Evolutionary conservation across 140 eudicot species (phyloP).

Genomic region (Cichorium intybus): DNA sequence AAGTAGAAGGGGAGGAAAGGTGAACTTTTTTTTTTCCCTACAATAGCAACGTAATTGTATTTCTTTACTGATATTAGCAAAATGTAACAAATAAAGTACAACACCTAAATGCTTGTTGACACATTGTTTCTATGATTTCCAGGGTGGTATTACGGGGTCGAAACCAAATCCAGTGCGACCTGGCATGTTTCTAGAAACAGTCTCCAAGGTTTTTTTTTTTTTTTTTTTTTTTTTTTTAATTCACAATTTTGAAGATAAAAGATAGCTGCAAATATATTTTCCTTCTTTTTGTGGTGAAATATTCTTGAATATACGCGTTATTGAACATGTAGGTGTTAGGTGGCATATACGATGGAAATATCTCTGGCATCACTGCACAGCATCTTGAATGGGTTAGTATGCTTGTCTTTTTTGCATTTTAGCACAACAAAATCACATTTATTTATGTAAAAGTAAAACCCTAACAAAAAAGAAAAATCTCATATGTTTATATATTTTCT

Average conservation of each 20-base stretch:
- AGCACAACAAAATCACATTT: background rate
- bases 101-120: slow-evolving; percentile 7
- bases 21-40: background rate
- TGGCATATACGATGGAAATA: slow-evolving; percentile 79
- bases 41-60: too few relatives aligned
- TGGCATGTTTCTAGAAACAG: slow-evolving; percentile 98
- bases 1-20: slow-evolving; percentile 27
- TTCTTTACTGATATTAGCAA: too few relatives aligned
- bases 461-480: background rate
- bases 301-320: background rate
- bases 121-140: slow-evolving; percentile 24
- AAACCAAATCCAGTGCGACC: slow-evolving; percentile 90
- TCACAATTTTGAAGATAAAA: background rate
- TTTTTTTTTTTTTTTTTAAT: background rate
- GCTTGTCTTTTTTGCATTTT: background rate
- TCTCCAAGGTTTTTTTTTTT: slow-evolving; percentile 64
- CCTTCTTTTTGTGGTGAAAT: background rate
- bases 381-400: slow-evolving; percentile 92
- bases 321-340: slow-evolving; percentile 69
- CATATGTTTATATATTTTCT: slow-evolving; percentile 14
- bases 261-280: background rate
- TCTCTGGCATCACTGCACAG: slow-evolving; percentile 91
- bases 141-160: slow-evolving; percentile 62
- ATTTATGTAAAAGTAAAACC: background rate
- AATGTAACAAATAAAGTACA: background rate